Conservation (phyloP, 148 eudicot genomes). For the Diospyros lotus region DNA sequence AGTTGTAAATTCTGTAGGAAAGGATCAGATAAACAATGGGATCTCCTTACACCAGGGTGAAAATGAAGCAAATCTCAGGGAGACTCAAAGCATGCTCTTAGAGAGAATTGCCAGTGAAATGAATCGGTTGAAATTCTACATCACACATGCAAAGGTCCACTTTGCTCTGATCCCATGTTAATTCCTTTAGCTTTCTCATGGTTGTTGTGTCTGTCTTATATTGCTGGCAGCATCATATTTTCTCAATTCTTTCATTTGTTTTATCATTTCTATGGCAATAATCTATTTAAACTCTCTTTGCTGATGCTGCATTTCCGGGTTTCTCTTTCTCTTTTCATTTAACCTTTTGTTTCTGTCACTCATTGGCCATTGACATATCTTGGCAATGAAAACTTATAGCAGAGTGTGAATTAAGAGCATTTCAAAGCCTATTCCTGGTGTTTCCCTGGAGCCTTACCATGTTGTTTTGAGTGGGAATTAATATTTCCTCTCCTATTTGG, state of each 20-base stretch:
- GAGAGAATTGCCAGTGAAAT: constrained; percentile 99
- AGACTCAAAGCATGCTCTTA: constrained; percentile 97
- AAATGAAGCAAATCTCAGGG: constrained; percentile 75
- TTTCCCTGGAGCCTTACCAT: background rate
- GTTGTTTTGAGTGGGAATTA: background rate
- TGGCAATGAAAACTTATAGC: background rate
- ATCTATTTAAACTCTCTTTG: background rate
- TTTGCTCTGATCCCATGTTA: constrained; percentile 29
- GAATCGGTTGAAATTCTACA: constrained; percentile 93
- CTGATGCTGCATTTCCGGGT: background rate
- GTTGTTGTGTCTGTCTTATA: background rate
- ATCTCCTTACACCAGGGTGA: constrained; percentile 56
- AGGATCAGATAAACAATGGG: constrained; percentile 60
- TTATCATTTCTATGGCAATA: background rate
- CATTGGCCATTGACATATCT: background rate
- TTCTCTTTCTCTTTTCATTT: background rate
- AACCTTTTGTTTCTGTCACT: background rate
- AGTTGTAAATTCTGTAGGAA: constrained; percentile 34
- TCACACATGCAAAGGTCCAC: constrained; percentile 91
- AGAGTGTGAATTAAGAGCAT: background rate
- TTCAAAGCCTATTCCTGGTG: background rate
- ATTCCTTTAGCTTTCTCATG: constrained; percentile 1
- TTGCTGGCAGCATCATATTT: background rate
- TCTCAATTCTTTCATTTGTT: background rate
- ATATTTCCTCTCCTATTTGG: background rate